A percentile compares a stretch with the other conserved stretches of the same genome.
Conservation (phyloP, 2,329 filamentous ascomycete genomes). For the Sporothrix variecibatus region DNA sequence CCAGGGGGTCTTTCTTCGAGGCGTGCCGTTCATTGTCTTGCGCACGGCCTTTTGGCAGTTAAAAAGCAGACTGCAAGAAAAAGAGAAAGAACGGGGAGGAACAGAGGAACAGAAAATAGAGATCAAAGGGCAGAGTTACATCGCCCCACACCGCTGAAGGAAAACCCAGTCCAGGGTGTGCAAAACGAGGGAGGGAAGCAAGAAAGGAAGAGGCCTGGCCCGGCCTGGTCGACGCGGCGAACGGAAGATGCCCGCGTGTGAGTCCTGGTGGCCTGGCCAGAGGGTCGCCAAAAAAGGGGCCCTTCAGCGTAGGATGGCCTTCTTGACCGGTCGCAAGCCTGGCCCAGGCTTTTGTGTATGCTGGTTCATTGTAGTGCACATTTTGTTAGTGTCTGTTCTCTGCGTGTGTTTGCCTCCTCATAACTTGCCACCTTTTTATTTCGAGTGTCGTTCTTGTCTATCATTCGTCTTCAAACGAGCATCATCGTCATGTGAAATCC, state of each 20-base stretch:
- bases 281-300: too few species aligned
- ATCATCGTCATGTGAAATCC: not conserved
- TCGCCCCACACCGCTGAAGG: conserved; percentile 23
- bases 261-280: conserved; percentile 2
- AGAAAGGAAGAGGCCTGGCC: not conserved
- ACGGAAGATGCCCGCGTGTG: not conserved
- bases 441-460: not conserved
- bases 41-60: conserved; percentile 14
- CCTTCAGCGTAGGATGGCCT: not conserved
- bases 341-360: conserved; percentile 4
- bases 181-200: not conserved
- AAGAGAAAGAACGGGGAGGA: not conserved
- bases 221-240: not conserved
- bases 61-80: not conserved
- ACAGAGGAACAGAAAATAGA: not conserved
- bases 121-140: not conserved
- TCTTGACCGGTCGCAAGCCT: conserved; percentile 3
- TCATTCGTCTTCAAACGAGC: not conserved
- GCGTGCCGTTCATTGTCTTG: not conserved
- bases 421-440: not conserved
- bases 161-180: not conserved
- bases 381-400: conserved; percentile 6
- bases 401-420: not conserved
- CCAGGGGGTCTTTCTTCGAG: not conserved
- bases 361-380: not conserved